Evolutionary conservation across 331 rosid species (phyloP), one percentile per base, ranked within the genome.

Genomic region (Ulmus americana): DNA sequence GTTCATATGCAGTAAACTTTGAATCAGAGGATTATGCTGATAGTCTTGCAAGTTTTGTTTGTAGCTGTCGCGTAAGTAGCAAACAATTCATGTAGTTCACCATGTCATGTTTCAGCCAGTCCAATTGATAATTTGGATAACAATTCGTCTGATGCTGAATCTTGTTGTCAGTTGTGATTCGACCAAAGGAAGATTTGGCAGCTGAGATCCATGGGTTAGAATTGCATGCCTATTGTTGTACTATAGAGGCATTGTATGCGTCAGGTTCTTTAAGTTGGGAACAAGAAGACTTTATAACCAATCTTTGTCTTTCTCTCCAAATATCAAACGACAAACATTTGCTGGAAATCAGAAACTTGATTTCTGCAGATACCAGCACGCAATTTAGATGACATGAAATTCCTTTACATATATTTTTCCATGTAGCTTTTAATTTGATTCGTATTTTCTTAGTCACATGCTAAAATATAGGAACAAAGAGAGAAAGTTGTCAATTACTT

Each of bases 261-360:
- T 84, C 88, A 43, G 97, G 99, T 70, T 95, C 99, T 67, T 75
- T 94, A 80, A 87, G 97, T 81, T 94, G 99, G 99, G 99, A 94
- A 75, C 84, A 81, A 67, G 97, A 90, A 81, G 88, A 81, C 74
- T 72, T 94, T 81, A 80, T 94, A 76, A 94, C 99, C 63, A 88
- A 90, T 83, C 97, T 94, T 59, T 95, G 99, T 35, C 90, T 90
- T 70, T 82, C 85, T 0, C 97, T 94, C 75, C 86, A 87, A 80
- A 94, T 94, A 82, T 87, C 99, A 63, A 83, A 87, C 4, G 97
- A 94, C 67, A 97, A 94, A 81, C 95, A 94, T 80, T 87, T 87
- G 80, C 72, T 78, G 81, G 90, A 87, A 86, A 69, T 94, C 79
- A 94, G 81, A 81, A 90, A 85, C 80, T 76, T 94, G 81, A 80